phyloP scores from a whole-genome alignment of 768 basidiomycete species.

The Hysterangium stoloniferum region DNA sequence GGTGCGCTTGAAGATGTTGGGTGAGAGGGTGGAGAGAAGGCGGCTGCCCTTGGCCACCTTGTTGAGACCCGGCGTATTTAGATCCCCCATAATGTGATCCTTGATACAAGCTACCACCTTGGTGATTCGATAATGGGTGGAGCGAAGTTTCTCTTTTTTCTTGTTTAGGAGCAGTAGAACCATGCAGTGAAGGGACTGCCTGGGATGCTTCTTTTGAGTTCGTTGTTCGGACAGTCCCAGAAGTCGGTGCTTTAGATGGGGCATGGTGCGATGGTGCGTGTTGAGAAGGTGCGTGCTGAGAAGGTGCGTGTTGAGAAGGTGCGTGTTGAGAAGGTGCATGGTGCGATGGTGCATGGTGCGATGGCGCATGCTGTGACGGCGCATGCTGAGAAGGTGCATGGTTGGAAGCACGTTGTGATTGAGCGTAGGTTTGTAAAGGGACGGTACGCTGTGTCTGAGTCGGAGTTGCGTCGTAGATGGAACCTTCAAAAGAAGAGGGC shows the following conservation, averaged over 20 bases:
- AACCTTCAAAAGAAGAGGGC: background rate
- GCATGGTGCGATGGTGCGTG: background rate
- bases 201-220: background rate
- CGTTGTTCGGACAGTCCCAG: no score
- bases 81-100: slow-evolving; percentile 10
- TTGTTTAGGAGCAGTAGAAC: background rate
- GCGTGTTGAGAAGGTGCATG: slow-evolving; percentile 3
- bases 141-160: slow-evolving; percentile 5
- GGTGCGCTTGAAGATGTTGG: slow-evolving; percentile 9
- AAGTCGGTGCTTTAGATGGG: background rate
- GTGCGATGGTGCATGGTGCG: slow-evolving; percentile 1
- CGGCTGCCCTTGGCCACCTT: slow-evolving; percentile 1
- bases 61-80: slow-evolving; percentile 7
- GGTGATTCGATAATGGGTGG: slow-evolving; percentile 8
- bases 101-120: background rate
- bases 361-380: background rate
- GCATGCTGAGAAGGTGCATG: slow-evolving; percentile 1
- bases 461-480: background rate
- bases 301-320: slow-evolving; percentile 1
- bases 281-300: slow-evolving; percentile 7
- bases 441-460: slow-evolving; percentile 6
- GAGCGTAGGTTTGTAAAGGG: background rate
- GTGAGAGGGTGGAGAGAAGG: slow-evolving; percentile 10
- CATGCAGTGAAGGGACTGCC: background rate
- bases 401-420: background rate